phyloP scores from a whole-genome alignment of 345 rosid genomes.

The Brassica nigra region DNA sequence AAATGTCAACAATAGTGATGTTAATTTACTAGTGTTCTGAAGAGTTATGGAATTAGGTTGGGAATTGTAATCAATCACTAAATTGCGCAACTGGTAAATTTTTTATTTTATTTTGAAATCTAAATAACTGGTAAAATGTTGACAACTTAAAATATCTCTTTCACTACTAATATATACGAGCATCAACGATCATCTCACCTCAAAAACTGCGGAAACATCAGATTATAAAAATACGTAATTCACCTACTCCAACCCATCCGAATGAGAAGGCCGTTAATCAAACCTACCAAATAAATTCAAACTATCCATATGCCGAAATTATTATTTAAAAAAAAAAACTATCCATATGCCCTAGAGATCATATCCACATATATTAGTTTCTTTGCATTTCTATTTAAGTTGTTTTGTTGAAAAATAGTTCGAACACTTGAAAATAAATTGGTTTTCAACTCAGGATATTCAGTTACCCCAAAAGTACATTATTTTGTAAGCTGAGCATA shows the following conservation, averaged over 20 bases:
- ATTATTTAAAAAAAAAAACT: neutral
- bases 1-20: neutral
- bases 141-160: neutral
- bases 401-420: neutral
- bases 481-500: neutral
- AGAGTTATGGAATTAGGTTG: neutral
- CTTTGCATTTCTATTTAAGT: neutral
- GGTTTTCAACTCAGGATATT: neutral
- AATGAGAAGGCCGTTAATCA: neutral
- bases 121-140: neutral
- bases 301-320: too few relatives aligned
- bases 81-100: neutral
- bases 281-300: neutral
- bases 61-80: neutral
- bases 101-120: too few relatives aligned
- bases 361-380: neutral
- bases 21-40: neutral
- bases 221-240: neutral
- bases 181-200: neutral
- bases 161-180: neutral
- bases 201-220: neutral
- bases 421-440: neutral
- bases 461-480: neutral
- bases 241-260: neutral
- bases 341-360: neutral